Conservation (phyloP, 257 asterid genomes). For the Solanum infundibuliforme region DNA sequence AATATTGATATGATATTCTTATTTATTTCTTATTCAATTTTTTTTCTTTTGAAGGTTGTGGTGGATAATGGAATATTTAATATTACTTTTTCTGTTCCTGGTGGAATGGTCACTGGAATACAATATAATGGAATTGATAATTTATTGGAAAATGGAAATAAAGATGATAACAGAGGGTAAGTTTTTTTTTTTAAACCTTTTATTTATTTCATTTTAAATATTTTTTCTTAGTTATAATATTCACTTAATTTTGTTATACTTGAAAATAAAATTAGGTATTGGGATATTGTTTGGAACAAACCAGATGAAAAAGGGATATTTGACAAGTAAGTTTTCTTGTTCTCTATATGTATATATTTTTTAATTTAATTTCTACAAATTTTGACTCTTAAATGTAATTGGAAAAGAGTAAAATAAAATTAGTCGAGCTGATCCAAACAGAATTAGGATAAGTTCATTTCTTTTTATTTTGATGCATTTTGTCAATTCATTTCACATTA, state of each 20-base stretch:
- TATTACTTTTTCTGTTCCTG: slow-evolving; percentile 46
- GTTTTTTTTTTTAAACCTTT: slow-evolving; percentile 9
- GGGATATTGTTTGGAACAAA: slow-evolving; percentile 74
- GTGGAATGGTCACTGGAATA: slow-evolving; percentile 45
- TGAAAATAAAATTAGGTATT: slow-evolving; percentile 36
- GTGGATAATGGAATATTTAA: slow-evolving; percentile 26
- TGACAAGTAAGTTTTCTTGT: slow-evolving; percentile 35
- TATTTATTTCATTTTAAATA: neutral
- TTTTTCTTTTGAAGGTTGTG: slow-evolving; percentile 15
- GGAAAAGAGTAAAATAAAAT: neutral
- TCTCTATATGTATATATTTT: no score
- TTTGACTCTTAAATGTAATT: neutral
- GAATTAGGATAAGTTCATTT: neutral
- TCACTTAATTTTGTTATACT: neutral
- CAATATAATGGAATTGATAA: slow-evolving; percentile 55
- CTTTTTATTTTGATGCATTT: neutral
- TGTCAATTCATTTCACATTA: neutral
- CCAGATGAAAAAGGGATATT: slow-evolving; percentile 8
- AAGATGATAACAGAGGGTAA: slow-evolving; percentile 54
- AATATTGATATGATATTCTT: neutral
- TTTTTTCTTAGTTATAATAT: neutral
- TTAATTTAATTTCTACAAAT: no score
- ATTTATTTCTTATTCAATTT: no score
- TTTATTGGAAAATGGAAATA: slow-evolving; percentile 31
- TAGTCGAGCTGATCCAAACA: accelerated